These are phyloP conservation scores for Ganoderma lucidum DNA, from an alignment of 1,284 basidiomycete species.

Conservation along the genomic window DNA sequence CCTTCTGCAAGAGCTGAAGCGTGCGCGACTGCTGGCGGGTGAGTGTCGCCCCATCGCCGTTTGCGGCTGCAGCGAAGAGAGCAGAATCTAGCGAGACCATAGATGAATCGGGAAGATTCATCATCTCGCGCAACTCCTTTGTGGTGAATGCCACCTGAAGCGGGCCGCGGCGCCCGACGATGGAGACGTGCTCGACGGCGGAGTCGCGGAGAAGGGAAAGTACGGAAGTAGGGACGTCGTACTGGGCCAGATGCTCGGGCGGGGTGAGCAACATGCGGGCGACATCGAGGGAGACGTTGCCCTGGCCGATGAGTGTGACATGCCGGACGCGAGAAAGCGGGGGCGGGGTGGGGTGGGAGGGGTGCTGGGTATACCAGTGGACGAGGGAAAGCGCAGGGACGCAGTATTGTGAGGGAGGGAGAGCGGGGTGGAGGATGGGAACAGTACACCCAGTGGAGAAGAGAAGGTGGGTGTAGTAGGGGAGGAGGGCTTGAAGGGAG, in stretches of 20 bases:
- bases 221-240: conserved; percentile 86
- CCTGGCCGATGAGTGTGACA: conserved; percentile 91
- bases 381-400: conserved; percentile 88
- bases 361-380: conserved; percentile 98
- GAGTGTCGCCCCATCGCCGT: conserved; percentile 42
- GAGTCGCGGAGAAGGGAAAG: conserved; percentile 74
- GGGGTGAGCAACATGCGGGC: conserved; percentile 88
- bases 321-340: conserved; percentile 70
- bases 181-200: conserved; percentile 79
- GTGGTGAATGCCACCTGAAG: conserved; percentile 93
- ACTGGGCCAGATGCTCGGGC: conserved; percentile 67
- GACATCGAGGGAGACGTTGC: conserved; percentile 96
- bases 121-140: conserved; percentile 94
- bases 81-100: conserved; percentile 67
- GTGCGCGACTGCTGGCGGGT: conserved; percentile 75
- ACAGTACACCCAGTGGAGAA: conserved; percentile 84
- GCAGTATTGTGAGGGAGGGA: conserved; percentile 63
- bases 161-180: conserved; percentile 89
- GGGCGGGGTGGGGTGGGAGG: conserved; percentile 64
- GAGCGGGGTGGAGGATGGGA: conserved; percentile 62
- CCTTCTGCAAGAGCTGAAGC: conserved; percentile 73
- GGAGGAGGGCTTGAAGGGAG: conserved; percentile 63
- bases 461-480: conserved; percentile 83
- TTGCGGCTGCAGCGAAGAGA: conserved; percentile 48
- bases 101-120: conserved; percentile 76